Base-by-base conservation (phyloP, 345 rosid genomes). In the Arabidopsis thaliana region DNA sequence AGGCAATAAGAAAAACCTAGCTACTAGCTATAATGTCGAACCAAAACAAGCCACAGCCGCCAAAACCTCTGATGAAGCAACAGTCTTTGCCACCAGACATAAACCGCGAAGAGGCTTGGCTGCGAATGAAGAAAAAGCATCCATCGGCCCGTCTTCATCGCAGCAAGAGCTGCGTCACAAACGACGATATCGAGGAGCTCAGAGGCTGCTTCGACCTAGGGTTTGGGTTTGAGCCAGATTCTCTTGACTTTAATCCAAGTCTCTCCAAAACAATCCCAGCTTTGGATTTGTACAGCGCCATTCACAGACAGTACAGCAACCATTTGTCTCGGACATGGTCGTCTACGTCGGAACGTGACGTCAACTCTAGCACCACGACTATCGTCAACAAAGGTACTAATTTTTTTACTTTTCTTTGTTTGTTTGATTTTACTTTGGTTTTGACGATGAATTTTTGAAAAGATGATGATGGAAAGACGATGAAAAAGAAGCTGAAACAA, bases 171-270 rank as follows among this genome's bases (percentile, higher is more conserved):
- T 59, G 87, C 81, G 79, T 91, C 8, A 88, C 90, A 3, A 85
- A 89, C 75, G 97, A 87, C 10, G 98, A 93, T 59, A 48, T 94
- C 33, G 87, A 86, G 49, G 98, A 94, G 76, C 89, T 94, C 20
- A 89, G 71, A 73, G 98, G 87, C 1, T 88, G 89, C 33, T 81
- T 94, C 33, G 98, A 94, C 58, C 79, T 91, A 4, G 97, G 98
- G 5, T 93, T 91, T 77, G 87, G 93, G 11, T 93, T 94, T 76
- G 67, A 52, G 33, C 73, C 82, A 6, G 89, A 88, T 46, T 87
- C 93, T 32, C 83, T 88, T n/a, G 87, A 86, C 0, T 32, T 88
- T 42, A 83, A 84, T 14, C 91, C 84, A 7, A 87, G 85, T 60
- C 78, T 91, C n/a, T 72, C 88, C 0, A 81, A 84, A 67, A 71